phyloP scores from a whole-genome alignment of 257 asterid genomes.

The Nemophila menziesii region DNA sequence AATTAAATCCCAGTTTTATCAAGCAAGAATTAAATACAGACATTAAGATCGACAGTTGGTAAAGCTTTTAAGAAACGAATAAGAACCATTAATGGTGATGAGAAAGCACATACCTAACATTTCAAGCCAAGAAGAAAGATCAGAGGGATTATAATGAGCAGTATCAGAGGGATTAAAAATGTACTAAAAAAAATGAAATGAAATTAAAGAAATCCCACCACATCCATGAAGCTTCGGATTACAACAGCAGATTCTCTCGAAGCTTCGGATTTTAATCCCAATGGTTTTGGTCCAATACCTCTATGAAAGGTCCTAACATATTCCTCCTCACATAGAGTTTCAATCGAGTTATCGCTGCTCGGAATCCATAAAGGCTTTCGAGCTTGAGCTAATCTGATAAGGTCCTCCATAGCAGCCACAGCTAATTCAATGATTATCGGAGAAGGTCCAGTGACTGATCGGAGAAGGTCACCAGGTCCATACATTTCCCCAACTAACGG shows the following conservation, averaged over 20 bases:
- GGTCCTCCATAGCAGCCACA: conserved; percentile 79
- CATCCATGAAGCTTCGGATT: conserved; percentile 90
- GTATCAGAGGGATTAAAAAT: no score
- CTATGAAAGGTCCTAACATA: conserved; percentile 60
- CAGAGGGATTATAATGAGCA: no score
- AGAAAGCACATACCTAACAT: no score
- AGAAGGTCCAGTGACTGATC: conserved; percentile 49
- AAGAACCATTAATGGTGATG: no score
- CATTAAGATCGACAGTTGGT: no score
- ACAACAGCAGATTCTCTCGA: conserved; percentile 82
- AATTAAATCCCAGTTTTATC: no score
- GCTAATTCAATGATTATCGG: conserved; percentile 65
- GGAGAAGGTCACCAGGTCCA: conserved; percentile 42
- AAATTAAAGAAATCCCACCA: conserved; percentile 36
- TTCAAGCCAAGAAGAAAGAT: no score
- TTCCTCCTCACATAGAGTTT: conserved; percentile 56
- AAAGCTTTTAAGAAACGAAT: no score
- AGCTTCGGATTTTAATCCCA: conserved; percentile 80
- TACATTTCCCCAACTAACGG: conserved; percentile 38
- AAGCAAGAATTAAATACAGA: no score
- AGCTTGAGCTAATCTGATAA: conserved; percentile 49
- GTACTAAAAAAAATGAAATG: no score
- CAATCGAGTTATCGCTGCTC: conserved; percentile 18
- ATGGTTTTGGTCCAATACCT: conserved; percentile 84
- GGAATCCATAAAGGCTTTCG: conserved; percentile 71